phyloP scores from a whole-genome alignment of 257 asterid genomes.

The Solanum okadae region DNA sequence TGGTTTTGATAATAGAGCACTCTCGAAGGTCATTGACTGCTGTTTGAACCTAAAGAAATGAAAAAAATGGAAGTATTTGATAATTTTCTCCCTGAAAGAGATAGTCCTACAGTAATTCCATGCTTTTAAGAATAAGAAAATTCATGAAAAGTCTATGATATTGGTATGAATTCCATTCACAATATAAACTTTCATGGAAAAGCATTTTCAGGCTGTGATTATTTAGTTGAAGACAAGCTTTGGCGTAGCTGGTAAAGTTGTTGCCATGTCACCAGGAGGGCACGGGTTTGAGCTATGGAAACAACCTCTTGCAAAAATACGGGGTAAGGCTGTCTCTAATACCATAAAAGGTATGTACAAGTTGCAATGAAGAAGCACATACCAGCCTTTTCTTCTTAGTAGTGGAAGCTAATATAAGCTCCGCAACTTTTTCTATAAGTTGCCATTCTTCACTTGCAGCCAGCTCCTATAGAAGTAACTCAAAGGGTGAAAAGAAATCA shows the following conservation, averaged over 20 bases:
- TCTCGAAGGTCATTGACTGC: conserved; percentile 21
- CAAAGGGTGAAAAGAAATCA: background rate
- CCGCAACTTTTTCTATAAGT: conserved; percentile 33
- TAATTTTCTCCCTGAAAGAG: background rate
- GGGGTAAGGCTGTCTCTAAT: background rate
- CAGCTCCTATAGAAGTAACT: conserved; percentile 23
- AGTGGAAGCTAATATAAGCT: conserved; percentile 32
- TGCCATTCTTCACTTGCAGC: conserved; percentile 39
- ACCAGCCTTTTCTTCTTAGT: conserved; percentile 37
- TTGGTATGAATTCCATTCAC: background rate
- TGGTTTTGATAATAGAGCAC: conserved; percentile 15
- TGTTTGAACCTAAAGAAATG: conserved; percentile 28
- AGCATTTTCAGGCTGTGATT: background rate
- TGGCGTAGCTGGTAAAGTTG: background rate
- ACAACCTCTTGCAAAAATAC: background rate
- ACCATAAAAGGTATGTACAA: background rate
- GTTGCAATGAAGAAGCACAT: conserved; percentile 3
- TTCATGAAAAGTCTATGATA: background rate
- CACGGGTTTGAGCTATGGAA: background rate
- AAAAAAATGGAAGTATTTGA: background rate
- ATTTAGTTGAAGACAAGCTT: background rate
- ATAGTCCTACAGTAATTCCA: background rate
- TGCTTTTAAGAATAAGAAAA: background rate
- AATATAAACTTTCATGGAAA: background rate
- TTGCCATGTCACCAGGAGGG: background rate